Evolutionary conservation across 495 filamentous ascomycete genomes (phyloP), one percentile per base, ranked within the genome.

Genomic region (Paragyromitra xinjiangensis): DNA sequence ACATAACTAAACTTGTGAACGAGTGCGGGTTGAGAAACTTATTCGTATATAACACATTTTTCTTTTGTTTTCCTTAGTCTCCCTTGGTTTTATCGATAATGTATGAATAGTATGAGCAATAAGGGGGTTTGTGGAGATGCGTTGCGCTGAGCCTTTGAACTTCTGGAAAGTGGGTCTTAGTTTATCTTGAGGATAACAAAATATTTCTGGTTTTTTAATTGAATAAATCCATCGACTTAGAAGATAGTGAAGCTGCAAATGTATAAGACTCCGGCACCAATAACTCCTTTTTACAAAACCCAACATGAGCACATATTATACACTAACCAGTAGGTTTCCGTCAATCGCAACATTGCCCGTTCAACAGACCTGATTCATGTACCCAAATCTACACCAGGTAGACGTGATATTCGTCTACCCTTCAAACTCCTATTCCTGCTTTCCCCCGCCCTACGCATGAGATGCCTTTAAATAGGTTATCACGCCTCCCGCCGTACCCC

Each of bases 41-140:
- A 61, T 69, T 59, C 12, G 22, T 69, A 16, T 59, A 61, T 62
- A 50, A 26, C n/a, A n/a, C 3, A n/a, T 69, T 69, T 7, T 69
- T 69, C 22, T 48, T 65, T 48, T 22, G 16, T 42, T 29, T 65
- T 65, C 29, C 24, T 48, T 14, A 8, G 4, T 64, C 2, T 42
- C 12, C 1, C 19, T 56, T 56, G 8, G 19, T 56, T 12, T 61
- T 61, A 61, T 61, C 7, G 29, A 39, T 61, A 61, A 61, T 61
- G 7, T 16, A 39, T 61, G 19, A 61, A 61, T 61, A 16, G 26
- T 22, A 56, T 56, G 29, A 37, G 56, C 37, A 61, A n/a, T 12
- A 6, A 16, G 5, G 26, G 12, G 4, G 5, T 59, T 59, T 37
- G 16, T 64, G 34, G 37, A 12, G 37, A 40, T 44, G 14, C 5